phyloP scores from a whole-genome alignment of 768 basidiomycete genomes.

The Pleurotus salmoneostramineus region DNA sequence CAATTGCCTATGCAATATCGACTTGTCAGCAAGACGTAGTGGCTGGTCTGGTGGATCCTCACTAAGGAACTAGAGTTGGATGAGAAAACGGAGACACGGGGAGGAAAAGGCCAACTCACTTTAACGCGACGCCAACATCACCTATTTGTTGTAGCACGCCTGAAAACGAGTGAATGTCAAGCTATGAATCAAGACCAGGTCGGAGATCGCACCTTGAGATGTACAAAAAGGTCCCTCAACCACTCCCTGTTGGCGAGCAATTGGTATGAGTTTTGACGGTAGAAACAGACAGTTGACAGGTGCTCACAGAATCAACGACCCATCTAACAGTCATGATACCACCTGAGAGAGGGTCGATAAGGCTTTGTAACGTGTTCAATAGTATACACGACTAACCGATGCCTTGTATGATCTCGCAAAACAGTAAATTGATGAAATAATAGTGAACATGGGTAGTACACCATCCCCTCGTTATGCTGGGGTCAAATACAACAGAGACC shows the following conservation, averaged over 20 bases:
- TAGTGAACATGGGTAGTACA: conserved; percentile 27
- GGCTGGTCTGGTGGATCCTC: neutral
- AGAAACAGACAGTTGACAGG: neutral
- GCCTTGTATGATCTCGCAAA: conserved; percentile 27
- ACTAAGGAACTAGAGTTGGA: conserved; percentile 4
- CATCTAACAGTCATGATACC: conserved; percentile 33
- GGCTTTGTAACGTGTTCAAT: neutral
- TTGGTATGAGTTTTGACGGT: neutral
- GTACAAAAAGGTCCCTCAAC: conserved; percentile 25
- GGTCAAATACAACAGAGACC: conserved; percentile 19
- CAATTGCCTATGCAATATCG: conserved; percentile 21
- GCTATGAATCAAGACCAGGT: neutral
- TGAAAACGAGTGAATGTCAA: conserved; percentile 6
- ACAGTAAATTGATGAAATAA: conserved; percentile 26
- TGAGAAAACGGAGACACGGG: neutral
- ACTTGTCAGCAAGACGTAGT: neutral
- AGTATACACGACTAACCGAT: conserved; percentile 19
- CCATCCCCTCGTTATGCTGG: conserved; percentile 22
- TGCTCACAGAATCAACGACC: conserved; percentile 25
- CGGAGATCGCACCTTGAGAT: conserved; percentile 24
- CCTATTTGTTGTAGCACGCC: conserved; percentile 34
- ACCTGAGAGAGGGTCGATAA: conserved; percentile 18
- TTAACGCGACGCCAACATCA: conserved; percentile 36
- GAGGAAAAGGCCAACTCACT: conserved; percentile 18
- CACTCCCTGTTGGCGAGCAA: conserved; percentile 18